These are phyloP conservation scores for Russula sp. DNA, from an alignment of 768 basidiomycete genomes.

Conservation along the genomic window DNA sequence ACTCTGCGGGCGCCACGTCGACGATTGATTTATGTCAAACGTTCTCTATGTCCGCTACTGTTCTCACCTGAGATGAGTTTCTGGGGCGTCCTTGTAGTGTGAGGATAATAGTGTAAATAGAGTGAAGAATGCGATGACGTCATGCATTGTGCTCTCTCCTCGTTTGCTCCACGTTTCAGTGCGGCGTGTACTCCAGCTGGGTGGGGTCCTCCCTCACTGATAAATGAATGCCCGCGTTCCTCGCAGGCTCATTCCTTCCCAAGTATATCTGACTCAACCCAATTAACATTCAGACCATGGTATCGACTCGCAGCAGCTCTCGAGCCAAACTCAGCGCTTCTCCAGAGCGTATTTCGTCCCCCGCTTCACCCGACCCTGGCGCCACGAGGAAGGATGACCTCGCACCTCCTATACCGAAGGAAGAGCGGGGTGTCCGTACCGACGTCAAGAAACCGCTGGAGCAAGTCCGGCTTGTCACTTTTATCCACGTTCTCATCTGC, in stretches of 20 bases:
- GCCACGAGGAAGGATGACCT: slow-evolving; percentile 8
- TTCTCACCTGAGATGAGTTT: background rate
- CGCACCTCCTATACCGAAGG: background rate
- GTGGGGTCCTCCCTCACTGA: background rate
- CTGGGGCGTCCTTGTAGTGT: background rate
- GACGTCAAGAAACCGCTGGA: slow-evolving; percentile 8
- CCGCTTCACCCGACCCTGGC: background rate
- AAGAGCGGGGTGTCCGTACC: slow-evolving; percentile 2
- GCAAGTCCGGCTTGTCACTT: slow-evolving; percentile 1
- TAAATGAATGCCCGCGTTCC: background rate
- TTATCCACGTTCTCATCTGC: slow-evolving; percentile 9
- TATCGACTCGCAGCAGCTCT: slow-evolving; percentile 9
- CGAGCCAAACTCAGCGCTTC: slow-evolving; percentile 3
- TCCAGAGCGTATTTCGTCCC: background rate
- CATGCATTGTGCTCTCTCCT: background rate
- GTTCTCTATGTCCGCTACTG: background rate
- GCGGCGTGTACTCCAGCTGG: background rate
- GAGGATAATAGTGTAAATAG: background rate
- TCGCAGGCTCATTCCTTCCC: slow-evolving; percentile 5
- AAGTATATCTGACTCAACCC: background rate
- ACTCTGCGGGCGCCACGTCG: slow-evolving; percentile 9
- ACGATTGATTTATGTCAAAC: background rate
- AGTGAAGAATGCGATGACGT: slow-evolving; percentile 1
- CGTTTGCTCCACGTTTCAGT: background rate
- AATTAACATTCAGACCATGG: background rate